Conservation (phyloP, 306 rosid species). For the Corylus americana region DNA sequence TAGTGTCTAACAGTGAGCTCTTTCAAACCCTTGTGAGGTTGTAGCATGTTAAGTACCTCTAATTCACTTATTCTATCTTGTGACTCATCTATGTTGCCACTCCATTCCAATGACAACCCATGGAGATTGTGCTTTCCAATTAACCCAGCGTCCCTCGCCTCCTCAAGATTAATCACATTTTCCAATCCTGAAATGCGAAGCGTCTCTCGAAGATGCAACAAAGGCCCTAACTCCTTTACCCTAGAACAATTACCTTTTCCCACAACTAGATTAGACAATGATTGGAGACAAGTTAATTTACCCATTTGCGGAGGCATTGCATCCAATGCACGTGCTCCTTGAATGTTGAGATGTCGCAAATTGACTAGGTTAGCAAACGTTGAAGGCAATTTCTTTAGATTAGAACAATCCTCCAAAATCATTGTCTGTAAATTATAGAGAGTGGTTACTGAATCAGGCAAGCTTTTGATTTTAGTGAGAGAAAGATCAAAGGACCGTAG, state of each 20-base stretch:
- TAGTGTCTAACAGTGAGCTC: neutral
- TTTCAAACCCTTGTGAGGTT: neutral
- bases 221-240: neutral
- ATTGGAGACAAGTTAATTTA: neutral
- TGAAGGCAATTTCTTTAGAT: neutral
- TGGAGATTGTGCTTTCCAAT: neutral
- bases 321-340: no score
- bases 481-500: neutral
- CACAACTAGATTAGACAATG: no score
- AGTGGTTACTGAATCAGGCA: no score
- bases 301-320: no score
- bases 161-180: neutral
- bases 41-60: neutral
- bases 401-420: neutral
- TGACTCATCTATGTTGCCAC: neutral
- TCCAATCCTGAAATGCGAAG: neutral
- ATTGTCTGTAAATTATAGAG: neutral
- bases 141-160: neutral
- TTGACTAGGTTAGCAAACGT: neutral
- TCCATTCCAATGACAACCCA: neutral
- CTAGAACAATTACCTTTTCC: no score
- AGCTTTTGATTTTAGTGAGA: no score
- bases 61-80: neutral
- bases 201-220: neutral
- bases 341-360: no score